Percentiles rank a stretch among this genome's conserved stretches.
phyloP scores from a whole-genome alignment of 257 asterid species.

The Ilex aquifolium region DNA sequence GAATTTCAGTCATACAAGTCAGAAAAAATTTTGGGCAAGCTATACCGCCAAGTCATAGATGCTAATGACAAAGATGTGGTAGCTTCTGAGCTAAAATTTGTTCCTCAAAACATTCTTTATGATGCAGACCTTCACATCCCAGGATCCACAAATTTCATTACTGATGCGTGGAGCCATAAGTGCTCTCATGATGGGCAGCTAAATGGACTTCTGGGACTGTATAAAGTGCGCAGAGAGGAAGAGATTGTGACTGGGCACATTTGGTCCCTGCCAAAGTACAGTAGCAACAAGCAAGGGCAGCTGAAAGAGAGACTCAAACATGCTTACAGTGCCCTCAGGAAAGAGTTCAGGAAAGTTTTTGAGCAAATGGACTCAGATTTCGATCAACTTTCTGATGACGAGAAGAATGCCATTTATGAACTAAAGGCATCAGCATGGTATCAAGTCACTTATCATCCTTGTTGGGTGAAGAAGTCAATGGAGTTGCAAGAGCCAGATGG shows the following conservation, averaged over 20 bases:
- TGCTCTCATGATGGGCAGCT: constrained; percentile 76
- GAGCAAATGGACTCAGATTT: constrained; percentile 48
- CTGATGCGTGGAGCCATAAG: constrained; percentile 64
- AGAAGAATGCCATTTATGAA: constrained; percentile 54
- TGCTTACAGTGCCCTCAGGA: constrained; percentile 29
- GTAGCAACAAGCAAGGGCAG: no score
- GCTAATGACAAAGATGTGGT: constrained; percentile 32
- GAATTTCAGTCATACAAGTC: constrained; percentile 60
- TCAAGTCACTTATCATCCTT: constrained; percentile 61
- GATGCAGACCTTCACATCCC: constrained; percentile 55
- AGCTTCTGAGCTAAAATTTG: constrained; percentile 20
- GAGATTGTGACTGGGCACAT: constrained; percentile 86
- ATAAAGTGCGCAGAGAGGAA: constrained; percentile 66
- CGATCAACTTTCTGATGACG: constrained; percentile 45
- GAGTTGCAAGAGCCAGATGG: constrained; percentile 37
- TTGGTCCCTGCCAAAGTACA: constrained; percentile 38
- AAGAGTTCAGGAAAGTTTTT: constrained; percentile 69
- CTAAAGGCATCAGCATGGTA: constrained; percentile 95
- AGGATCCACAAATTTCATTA: constrained; percentile 40
- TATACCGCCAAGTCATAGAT: constrained; percentile 58
- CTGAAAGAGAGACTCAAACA: no score
- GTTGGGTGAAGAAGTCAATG: constrained; percentile 5
- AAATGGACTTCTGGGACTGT: constrained; percentile 68
- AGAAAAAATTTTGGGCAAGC: constrained; percentile 57
- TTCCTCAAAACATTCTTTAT: constrained; percentile 28